Conservation (phyloP, 345 rosid species). For the Pugionium cornutum region DNA sequence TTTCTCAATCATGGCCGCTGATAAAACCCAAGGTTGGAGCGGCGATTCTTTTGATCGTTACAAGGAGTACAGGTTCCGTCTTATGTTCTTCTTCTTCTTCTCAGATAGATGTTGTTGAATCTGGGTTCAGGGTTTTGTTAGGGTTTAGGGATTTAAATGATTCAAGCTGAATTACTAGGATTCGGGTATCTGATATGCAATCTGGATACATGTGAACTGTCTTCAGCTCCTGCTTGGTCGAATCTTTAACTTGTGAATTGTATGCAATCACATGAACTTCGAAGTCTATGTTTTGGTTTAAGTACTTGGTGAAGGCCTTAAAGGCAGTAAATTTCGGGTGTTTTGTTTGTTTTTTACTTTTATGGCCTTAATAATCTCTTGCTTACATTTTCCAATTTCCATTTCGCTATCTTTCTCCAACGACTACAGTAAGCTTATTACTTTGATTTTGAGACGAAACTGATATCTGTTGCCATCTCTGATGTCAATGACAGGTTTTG, state of each 20-base stretch:
- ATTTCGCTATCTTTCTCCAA: background rate
- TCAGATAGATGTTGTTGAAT: conserved; percentile 6
- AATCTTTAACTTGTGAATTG: conserved; percentile 7
- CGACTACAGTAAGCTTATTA: background rate
- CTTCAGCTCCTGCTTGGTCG: conserved; percentile 7
- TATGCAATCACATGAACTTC: background rate
- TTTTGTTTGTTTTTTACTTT: background rate
- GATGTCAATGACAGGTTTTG: conserved; percentile 59
- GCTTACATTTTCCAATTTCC: background rate
- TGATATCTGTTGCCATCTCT: conserved; percentile 6
- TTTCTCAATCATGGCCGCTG: conserved; percentile 91
- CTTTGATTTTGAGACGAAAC: conserved; percentile 4
- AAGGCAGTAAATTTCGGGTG: background rate
- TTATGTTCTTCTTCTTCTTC: background rate
- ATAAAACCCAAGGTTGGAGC: conserved; percentile 96
- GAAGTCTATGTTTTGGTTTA: conserved; percentile 5
- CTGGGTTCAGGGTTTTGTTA: conserved; percentile 17
- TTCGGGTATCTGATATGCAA: conserved; percentile 3
- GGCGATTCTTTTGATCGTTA: conserved; percentile 97
- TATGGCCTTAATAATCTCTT: background rate
- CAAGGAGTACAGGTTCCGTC: conserved; percentile 70
- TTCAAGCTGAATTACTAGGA: background rate
- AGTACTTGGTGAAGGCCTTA: background rate
- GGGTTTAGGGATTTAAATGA: conserved; percentile 22
- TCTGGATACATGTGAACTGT: conserved; percentile 1